A percentile compares a stretch with the other conserved stretches of the same genome.
phyloP scores from a whole-genome alignment of 768 basidiomycete species.

The Phlebiopsis gigantea region DNA sequence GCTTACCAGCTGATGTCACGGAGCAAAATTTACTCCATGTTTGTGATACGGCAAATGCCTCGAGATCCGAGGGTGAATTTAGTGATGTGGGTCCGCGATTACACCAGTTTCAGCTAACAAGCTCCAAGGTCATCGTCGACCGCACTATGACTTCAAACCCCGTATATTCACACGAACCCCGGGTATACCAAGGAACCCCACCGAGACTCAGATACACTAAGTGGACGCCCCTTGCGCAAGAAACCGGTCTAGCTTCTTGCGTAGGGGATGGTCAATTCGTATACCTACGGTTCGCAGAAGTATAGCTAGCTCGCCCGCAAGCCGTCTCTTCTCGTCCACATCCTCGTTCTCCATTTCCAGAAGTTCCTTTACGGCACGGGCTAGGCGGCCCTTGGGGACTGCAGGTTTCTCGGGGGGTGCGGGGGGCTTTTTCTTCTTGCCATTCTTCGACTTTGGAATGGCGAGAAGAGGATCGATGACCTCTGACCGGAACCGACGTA shows the following conservation, averaged over 20 bases:
- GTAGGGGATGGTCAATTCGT: conserved; percentile 58
- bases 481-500: conserved; percentile 68
- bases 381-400: conserved; percentile 59
- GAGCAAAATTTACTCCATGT: too few species aligned
- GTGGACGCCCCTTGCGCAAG: not conserved
- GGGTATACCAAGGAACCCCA: too few species aligned
- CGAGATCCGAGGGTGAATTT: too few species aligned
- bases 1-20: too few species aligned
- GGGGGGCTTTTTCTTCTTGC: conserved; percentile 40
- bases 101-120: too few species aligned
- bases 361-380: conserved; percentile 61
- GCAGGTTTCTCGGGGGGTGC: conserved; percentile 32
- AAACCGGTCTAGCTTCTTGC: conserved; percentile 63
- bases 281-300: conserved; percentile 51
- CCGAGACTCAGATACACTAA: too few species aligned
- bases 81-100: too few species aligned
- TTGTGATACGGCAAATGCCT: too few species aligned
- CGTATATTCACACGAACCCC: too few species aligned
- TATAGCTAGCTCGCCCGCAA: conserved; percentile 47
- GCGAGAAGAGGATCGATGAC: conserved; percentile 65
- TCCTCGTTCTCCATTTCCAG: conserved; percentile 48
- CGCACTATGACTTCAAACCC: too few species aligned
- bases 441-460: conserved; percentile 56
- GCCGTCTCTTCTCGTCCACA: conserved; percentile 38
- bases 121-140: too few species aligned